Conservation (phyloP, 768 basidiomycete species). For the Hericium rajendrae region DNA sequence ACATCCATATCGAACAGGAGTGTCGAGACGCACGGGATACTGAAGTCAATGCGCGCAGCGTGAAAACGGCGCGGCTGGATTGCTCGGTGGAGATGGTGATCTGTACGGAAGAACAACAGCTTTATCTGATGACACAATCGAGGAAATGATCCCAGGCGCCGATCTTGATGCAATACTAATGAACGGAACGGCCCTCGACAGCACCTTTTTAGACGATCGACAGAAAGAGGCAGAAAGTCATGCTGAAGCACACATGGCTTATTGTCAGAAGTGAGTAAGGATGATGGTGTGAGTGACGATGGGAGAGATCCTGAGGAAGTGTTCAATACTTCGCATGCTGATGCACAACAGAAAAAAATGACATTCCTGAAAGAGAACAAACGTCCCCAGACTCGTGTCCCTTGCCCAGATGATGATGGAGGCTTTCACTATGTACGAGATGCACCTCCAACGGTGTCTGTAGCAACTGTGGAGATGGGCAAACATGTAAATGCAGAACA, state of each 20-base stretch:
- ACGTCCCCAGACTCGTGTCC: too few relatives aligned
- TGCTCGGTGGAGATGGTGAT: background rate
- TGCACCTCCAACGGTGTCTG: background rate
- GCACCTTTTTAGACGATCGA: background rate
- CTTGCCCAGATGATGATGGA: background rate
- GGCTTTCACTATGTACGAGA: background rate
- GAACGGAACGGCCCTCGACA: background rate
- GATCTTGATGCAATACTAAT: background rate
- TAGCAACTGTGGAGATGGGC: background rate
- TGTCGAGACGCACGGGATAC: background rate
- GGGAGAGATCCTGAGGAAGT: too few relatives aligned
- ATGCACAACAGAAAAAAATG: too few relatives aligned
- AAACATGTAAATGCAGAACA: too few relatives aligned
- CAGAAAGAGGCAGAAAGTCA: background rate
- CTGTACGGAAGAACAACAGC: background rate
- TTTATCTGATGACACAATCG: background rate
- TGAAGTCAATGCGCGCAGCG: background rate
- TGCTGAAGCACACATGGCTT: too few relatives aligned
- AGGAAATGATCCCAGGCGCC: background rate
- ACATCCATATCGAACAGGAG: background rate
- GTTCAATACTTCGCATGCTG: too few relatives aligned
- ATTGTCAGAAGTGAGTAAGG: too few relatives aligned
- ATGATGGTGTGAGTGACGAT: too few relatives aligned
- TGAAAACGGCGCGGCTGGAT: background rate
- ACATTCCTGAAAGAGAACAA: too few relatives aligned